Evolutionary conservation across 768 basidiomycete species (phyloP), one percentile per base, ranked within the genome.

Genomic region (Punctularia strigosozonata): DNA sequence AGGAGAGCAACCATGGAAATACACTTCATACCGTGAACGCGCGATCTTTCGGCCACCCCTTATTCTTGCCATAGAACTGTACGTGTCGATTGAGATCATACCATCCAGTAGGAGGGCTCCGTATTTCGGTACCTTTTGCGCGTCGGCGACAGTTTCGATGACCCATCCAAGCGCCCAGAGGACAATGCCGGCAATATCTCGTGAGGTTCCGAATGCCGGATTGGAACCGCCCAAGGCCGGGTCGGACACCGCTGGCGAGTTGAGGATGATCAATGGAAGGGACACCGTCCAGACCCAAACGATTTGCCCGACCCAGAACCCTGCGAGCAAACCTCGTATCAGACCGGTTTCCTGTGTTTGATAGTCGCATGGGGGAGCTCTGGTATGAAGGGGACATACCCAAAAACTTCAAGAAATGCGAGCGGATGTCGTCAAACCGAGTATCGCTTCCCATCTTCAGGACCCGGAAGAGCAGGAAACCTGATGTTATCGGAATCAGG

Each of bases 381-480:
- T 30, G 25, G 1, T 4, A 10, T 20, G 13, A 25, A 17, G 19
- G 20, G 21, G 31, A 49, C 61, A 10, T 35, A 66, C 72, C 72
- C 5, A 76, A 55, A 49, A 80, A 80, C 46, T 73, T 75, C 60
- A 73, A 71, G 54, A 81, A 80, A 54, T 75, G 65, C 2, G 64
- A 64, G 4, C 80, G 62, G 38, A 82, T 80, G 14, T 75, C 68
- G 46, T 84, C 78, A 49, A 82, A 82, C 1, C 80, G 68, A 3
- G 61, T 64, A 46, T 84, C 80, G 46, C 68, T 73, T 2, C 79
- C 79, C 6, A 64, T 74, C 49, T 76, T 79, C 31, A 84, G 50
- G 4, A 84, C 78, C n/a, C 80, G 71, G 56, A 72, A 77, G 20
- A 81, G 64, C 4, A 81, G 61, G 55, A 81, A 84, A 1, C 73